Base-by-base conservation (phyloP, 73 alveolate genomes). In the Halteria grandinella region DNA sequence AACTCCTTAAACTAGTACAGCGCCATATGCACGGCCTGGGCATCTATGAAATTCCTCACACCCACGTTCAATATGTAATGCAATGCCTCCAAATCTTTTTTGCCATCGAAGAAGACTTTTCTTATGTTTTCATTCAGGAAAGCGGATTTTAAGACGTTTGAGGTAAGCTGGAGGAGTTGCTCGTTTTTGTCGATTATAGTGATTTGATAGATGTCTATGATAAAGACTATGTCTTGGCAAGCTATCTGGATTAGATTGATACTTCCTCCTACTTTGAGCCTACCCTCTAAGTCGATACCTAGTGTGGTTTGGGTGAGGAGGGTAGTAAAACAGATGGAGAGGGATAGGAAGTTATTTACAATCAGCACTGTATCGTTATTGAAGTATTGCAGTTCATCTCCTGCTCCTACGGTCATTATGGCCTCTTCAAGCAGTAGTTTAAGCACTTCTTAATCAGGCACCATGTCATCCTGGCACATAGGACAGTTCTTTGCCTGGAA, bases 81-180 rank as follows among this genome's bases (percentile, higher is more conserved):
- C 73, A 75, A 17, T 3, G 87, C 87, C 36, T 75, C 87, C 0
- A 53, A 11, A 34, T 75, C 87, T 48, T 44, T 75, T 72, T 66
- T 75, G 15, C 87, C 53, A 51, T 75, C 87, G 31, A 75, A 75
- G 60, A 75, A 75, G 14, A 75, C 87, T 52, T 75, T 75, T 48
- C 73, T 50, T 3, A 75, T 60, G 17, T 21, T 75, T n/a, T 28
- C 37, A 55, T 71, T 37, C 4, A 53, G 17, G 45, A 71, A 48
- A 4, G 53, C 52, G 21, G 17, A 27, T 23, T 71, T 51, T 48
- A 71, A 34, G 7, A 41, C 78, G 8, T 39, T 29, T 11, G 10
- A 8, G 3, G 60, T 41, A 12, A 62, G 60, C 23, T 62, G 12
- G 18, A 18, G 6, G 3, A 62, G 27, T 1, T 62, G 3, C 43